Conservation (phyloP, 2,329 filamentous ascomycete genomes). For the Colletotrichum agaves region DNA sequence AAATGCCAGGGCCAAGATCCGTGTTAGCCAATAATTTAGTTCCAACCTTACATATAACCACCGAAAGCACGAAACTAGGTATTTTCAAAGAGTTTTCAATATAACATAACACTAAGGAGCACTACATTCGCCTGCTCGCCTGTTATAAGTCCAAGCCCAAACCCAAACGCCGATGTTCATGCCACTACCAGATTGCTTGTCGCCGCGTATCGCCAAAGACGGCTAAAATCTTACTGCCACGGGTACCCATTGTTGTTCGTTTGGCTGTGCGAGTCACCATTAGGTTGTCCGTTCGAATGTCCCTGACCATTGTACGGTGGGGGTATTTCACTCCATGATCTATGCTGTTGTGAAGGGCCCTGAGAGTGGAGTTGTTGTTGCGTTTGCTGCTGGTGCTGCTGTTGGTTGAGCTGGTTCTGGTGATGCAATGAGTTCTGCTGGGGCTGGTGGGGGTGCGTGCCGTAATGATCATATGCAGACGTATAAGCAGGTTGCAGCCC, state of each 20-base stretch:
- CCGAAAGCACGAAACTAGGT: too few relatives aligned
- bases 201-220: neutral
- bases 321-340: conserved; percentile 4
- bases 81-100: too few relatives aligned
- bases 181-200: neutral
- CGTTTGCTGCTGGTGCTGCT: conserved; percentile 2
- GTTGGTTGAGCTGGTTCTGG: conserved; percentile 1
- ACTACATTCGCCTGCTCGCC: neutral
- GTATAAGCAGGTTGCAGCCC: conserved; percentile 33
- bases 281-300: neutral
- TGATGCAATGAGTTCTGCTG: conserved; percentile 1
- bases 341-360: neutral
- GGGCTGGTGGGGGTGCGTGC: neutral
- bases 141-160: neutral
- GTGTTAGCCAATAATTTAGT: neutral
- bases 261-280: neutral
- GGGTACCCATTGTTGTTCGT: conserved; percentile 37
- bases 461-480: conserved; percentile 25
- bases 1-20: conserved; percentile 28
- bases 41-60: too few relatives aligned
- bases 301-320: conserved; percentile 25
- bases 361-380: neutral
- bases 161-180: neutral
- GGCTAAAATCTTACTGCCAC: conserved; percentile 35
- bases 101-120: too few relatives aligned